Conservation (phyloP, 257 asterid genomes). For the Lavandula angustifolia region DNA sequence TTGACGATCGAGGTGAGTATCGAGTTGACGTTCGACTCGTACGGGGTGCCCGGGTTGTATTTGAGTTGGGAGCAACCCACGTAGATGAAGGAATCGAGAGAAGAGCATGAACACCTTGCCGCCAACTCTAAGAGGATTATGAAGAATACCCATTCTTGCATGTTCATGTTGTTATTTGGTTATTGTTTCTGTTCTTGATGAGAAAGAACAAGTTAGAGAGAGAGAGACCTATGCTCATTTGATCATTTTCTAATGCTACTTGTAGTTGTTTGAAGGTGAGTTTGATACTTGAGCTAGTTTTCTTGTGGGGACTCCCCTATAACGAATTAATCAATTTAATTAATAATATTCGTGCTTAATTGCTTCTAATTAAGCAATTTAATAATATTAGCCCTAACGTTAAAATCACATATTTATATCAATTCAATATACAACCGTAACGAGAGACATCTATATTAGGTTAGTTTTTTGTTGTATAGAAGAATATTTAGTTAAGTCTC, state of each 20-base stretch:
- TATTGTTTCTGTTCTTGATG: background rate
- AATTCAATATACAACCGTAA: no score
- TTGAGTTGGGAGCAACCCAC: constrained; percentile 73
- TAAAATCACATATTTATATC: no score
- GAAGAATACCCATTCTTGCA: constrained; percentile 28
- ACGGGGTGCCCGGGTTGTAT: constrained; percentile 50
- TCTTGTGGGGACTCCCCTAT: no score
- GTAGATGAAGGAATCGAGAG: constrained; percentile 47
- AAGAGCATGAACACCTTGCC: constrained; percentile 28
- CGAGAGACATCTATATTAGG: no score
- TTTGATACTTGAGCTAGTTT: background rate
- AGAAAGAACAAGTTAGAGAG: constrained; percentile 11
- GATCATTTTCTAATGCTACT: background rate
- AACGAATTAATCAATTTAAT: no score
- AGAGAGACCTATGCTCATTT: background rate
- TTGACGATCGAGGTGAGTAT: constrained; percentile 62
- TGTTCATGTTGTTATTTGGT: constrained; percentile 21
- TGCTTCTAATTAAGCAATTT: no score
- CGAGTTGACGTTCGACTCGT: constrained; percentile 71
- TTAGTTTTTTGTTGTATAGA: no score
- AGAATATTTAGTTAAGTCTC: background rate
- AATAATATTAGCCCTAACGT: no score
- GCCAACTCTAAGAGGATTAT: constrained; percentile 17
- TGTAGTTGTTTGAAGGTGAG: background rate
- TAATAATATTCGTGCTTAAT: no score